Percentiles rank a stretch among this genome's conserved stretches.
phyloP scores from a whole-genome alignment of 2,329 filamentous ascomycete genomes.

The Didymella segeticola region DNA sequence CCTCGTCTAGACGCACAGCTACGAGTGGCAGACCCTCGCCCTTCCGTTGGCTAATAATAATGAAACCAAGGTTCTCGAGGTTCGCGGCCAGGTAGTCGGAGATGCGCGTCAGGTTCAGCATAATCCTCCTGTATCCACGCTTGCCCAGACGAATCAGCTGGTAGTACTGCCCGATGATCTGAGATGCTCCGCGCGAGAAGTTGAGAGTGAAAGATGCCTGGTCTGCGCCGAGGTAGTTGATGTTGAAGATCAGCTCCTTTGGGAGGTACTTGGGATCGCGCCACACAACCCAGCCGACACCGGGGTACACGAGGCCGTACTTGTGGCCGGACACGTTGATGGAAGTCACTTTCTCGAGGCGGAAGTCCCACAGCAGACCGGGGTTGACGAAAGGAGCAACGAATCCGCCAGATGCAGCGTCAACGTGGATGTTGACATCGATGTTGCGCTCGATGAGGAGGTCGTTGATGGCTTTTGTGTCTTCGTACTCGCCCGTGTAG shows the following conservation, averaged over 20 bases:
- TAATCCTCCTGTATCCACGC: constrained; percentile 89
- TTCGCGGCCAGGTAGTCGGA: constrained; percentile 83
- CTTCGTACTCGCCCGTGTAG: constrained; percentile 92
- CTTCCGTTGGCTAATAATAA: constrained; percentile 82
- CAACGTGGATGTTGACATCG: constrained; percentile 89
- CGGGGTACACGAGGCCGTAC: constrained; percentile 78
- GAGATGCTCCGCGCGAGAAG: constrained; percentile 93
- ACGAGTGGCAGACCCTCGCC: constrained; percentile 87
- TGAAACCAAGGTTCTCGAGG: constrained; percentile 77
- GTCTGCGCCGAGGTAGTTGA: constrained; percentile 96
- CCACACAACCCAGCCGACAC: constrained; percentile 95
- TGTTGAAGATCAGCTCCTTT: constrained; percentile 95
- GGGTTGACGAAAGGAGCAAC: constrained; percentile 91
- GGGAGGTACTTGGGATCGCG: constrained; percentile 72
- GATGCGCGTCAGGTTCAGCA: constrained; percentile 89
- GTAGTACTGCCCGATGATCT: constrained; percentile 97
- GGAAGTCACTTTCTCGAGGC: constrained; percentile 83
- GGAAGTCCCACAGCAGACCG: constrained; percentile 88
- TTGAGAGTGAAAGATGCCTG: constrained; percentile 96
- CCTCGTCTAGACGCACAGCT: constrained; percentile 77
- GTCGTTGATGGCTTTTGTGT: constrained; percentile 90
- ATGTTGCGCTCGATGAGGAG: constrained; percentile 76
- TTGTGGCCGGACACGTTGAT: constrained; percentile 97
- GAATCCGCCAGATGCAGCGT: constrained; percentile 90
- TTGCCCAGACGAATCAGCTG: constrained; percentile 94